These are phyloP conservation scores for Jackrogersella multiformis DNA, from an alignment of 495 filamentous ascomycete species.

Conservation along the genomic window DNA sequence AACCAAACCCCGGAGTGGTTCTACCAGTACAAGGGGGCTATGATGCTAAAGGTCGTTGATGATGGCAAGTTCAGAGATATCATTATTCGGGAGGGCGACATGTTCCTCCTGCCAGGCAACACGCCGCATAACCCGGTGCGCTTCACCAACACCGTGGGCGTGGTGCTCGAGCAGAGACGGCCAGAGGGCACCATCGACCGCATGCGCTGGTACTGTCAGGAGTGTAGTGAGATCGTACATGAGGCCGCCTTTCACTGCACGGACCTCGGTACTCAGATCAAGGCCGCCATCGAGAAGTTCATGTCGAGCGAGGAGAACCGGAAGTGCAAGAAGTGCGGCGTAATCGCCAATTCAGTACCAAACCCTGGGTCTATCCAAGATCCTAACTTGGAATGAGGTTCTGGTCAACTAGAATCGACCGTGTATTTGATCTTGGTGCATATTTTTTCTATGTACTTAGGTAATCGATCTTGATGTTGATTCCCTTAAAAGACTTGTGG, in stretches of 20 bases:
- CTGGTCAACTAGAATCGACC: neutral
- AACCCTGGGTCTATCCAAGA: constrained; percentile 60
- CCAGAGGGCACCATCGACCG: constrained; percentile 74
- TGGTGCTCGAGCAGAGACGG: constrained; percentile 91
- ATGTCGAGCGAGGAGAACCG: constrained; percentile 74
- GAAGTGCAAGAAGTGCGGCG: constrained; percentile 81
- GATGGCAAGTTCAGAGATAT: constrained; percentile 79
- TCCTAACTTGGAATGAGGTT: constrained; percentile 56
- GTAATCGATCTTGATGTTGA: neutral
- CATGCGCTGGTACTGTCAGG: constrained; percentile 90
- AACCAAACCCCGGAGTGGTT: constrained; percentile 97
- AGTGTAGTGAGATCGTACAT: constrained; percentile 77
- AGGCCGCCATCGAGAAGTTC: constrained; percentile 88
- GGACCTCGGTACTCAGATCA: constrained; percentile 96
- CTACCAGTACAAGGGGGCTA: constrained; percentile 92
- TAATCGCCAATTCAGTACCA: constrained; percentile 67
- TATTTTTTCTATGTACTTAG: neutral
- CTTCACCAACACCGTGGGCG: constrained; percentile 73
- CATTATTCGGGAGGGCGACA: constrained; percentile 87
- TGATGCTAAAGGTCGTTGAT: constrained; percentile 92
- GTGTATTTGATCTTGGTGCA: neutral
- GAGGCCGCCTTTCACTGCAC: constrained; percentile 89
- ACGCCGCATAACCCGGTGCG: constrained; percentile 83
- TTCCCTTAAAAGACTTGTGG: too few species aligned
- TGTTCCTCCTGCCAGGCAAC: constrained; percentile 92